Conservation (phyloP, 2,329 filamentous ascomycete genomes). For the Sarocladiaceae sp. region DNA sequence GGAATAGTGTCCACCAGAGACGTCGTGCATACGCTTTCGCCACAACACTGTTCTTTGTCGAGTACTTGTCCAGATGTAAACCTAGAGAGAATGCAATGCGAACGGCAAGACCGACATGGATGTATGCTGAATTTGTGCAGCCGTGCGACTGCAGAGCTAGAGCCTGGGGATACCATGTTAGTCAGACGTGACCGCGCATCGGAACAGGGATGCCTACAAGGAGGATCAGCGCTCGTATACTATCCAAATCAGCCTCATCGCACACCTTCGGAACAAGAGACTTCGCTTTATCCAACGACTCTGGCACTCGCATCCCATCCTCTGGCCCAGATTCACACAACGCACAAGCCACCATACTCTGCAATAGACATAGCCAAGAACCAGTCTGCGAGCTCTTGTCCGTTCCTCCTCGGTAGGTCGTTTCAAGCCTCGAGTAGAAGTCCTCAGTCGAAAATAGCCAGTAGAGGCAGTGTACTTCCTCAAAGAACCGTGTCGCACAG, state of each 20-base stretch:
- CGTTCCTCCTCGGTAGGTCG: background rate
- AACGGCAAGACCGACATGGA: background rate
- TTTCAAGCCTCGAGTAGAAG: background rate
- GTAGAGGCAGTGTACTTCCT: background rate
- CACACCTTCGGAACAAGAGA: background rate
- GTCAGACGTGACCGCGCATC: too few relatives aligned
- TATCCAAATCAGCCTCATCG: background rate
- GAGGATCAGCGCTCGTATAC: background rate
- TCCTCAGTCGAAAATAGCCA: background rate
- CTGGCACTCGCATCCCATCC: background rate
- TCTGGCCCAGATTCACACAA: background rate
- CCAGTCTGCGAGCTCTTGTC: background rate
- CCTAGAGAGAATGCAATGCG: background rate
- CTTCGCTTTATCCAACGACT: background rate
- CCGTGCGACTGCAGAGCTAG: background rate
- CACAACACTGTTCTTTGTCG: background rate
- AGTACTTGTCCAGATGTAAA: constrained; percentile 1
- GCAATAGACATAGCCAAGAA: background rate
- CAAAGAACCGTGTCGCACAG: background rate
- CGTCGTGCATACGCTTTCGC: background rate
- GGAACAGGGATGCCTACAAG: background rate
- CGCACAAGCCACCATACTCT: background rate
- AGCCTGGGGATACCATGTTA: background rate
- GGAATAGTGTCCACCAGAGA: background rate
- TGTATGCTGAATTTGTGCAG: background rate